Base-by-base conservation (phyloP, 768 basidiomycete species). In the Dictyophora rubrovolvata region DNA sequence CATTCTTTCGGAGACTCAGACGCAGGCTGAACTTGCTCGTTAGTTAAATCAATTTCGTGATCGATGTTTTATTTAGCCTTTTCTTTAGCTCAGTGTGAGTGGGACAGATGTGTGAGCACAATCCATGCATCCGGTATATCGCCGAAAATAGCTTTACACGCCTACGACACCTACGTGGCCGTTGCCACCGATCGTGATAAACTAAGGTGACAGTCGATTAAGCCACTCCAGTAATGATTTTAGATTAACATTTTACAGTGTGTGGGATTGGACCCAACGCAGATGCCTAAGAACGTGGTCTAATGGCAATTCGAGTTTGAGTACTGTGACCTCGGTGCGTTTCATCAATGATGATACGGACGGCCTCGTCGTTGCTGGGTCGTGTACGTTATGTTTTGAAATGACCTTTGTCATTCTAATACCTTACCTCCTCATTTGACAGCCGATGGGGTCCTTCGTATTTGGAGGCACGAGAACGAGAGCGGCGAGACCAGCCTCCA, bases 321-420 rank as follows among this genome's bases (percentile, higher is more conserved):
- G 87, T 4, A 86, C 81, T 56, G 89, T 97, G 59, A 94, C 96
- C 0, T 85, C 89, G 1, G 72, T 97, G 20, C 84, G 92, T 56
- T 85, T 97, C 67, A 91, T 98, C 70, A 97, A 99, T 69, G 91
- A 99, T 71, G 93, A 96, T 59, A 87, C 93, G 14, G 88, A 90
- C 9, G 93, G 92, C 1, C 84, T 97, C 49, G 83, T 98, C 55
- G 70, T 98, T 56, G 86, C 88, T 23, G 93, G 85, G 5, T 88
- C 95, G 62, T 83, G 92, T 93, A 65, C 60, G 84, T 72, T 28
- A 2, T 42, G 56, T 22, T 10, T 48, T 12, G 10, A 14, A 14
- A 14, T 42, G 14, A n/a, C 14, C 28, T 9, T n/a, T 53, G 4
- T 17, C 1, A 21, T 9, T 17, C 20, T 14, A 16, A 23, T 21